These are phyloP conservation scores for Microascus cirrosus DNA, from an alignment of 2,329 filamentous ascomycete genomes.

Conservation along the genomic window DNA sequence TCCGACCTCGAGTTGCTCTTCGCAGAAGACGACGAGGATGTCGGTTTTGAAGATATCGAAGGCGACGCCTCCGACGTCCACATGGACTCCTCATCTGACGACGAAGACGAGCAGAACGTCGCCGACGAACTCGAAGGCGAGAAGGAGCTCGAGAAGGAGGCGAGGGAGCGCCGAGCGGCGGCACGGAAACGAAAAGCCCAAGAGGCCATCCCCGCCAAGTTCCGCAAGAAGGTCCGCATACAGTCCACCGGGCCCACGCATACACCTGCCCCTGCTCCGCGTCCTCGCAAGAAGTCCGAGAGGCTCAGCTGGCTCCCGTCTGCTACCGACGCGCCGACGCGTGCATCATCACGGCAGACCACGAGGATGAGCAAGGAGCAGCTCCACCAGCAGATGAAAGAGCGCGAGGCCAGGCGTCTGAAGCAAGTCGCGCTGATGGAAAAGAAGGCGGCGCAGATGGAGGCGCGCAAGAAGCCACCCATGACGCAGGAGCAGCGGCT, in stretches of 20 bases:
- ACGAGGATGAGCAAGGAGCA: slow-evolving; percentile 50
- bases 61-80: slow-evolving; percentile 63
- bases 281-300: slow-evolving; percentile 50
- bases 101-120: slow-evolving; percentile 58
- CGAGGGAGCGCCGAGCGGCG: slow-evolving; percentile 53
- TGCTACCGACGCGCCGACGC: slow-evolving; percentile 40
- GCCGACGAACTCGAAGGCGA: slow-evolving; percentile 73
- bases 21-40: slow-evolving; percentile 59
- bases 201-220: slow-evolving; percentile 59
- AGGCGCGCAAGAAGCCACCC: slow-evolving; percentile 63
- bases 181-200: slow-evolving; percentile 73
- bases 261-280: slow-evolving; percentile 27
- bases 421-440: slow-evolving; percentile 60
- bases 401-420: slow-evolving; percentile 58
- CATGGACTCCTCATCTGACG: slow-evolving; percentile 76
- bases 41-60: slow-evolving; percentile 58
- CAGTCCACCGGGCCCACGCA: slow-evolving; percentile 32
- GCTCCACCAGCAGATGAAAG: slow-evolving; percentile 60
- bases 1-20: slow-evolving; percentile 65
- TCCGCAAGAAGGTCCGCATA: slow-evolving; percentile 68
- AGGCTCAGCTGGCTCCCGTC: slow-evolving; percentile 47
- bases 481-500: slow-evolving; percentile 83
- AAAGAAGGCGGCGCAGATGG: slow-evolving; percentile 57
- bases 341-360: slow-evolving; percentile 46
- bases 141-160: slow-evolving; percentile 70